Conservation (phyloP, 371 early-diverging fungal genomes). For the Mucor lusitanicus region DNA sequence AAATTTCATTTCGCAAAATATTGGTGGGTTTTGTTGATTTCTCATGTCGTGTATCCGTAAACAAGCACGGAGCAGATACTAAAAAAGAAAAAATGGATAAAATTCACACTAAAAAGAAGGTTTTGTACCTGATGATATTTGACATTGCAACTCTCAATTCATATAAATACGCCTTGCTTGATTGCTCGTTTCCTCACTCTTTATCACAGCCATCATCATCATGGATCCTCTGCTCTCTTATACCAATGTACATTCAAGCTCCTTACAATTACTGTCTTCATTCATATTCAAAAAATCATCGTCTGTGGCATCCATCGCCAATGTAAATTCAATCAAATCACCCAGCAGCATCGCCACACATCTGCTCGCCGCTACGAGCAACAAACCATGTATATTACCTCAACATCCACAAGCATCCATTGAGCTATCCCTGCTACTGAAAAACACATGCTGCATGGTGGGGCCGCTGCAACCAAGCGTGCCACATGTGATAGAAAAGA, state of each 20-base stretch:
- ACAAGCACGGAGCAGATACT: constrained; percentile 1
- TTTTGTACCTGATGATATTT: constrained; percentile 14
- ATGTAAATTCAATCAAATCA: not conserved
- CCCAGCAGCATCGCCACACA: constrained; percentile 18
- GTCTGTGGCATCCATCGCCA: not conserved
- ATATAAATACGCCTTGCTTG: constrained; percentile 2
- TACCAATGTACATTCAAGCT: constrained; percentile 20
- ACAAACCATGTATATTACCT: constrained; percentile 13
- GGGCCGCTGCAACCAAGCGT: constrained; percentile 7
- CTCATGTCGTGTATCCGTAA: not conserved
- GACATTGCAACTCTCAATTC: constrained; percentile 2
- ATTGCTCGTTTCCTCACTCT: not conserved
- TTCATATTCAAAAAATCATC: constrained; percentile 3
- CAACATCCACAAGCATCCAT: not conserved
- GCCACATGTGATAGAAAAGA: not conserved
- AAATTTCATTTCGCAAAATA: not conserved
- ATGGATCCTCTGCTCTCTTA: constrained; percentile 14
- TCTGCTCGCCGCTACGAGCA: constrained; percentile 6
- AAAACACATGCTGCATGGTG: constrained; percentile 13
- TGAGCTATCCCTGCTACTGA: constrained; percentile 10
- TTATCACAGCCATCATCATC: not conserved
- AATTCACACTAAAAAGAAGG: not conserved
- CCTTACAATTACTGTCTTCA: constrained; percentile 10
- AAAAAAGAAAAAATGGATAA: constrained; percentile 10
- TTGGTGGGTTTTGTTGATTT: not conserved